Conservation (phyloP, 805 yeast genomes). For the Scheffersomyces lignosus region DNA sequence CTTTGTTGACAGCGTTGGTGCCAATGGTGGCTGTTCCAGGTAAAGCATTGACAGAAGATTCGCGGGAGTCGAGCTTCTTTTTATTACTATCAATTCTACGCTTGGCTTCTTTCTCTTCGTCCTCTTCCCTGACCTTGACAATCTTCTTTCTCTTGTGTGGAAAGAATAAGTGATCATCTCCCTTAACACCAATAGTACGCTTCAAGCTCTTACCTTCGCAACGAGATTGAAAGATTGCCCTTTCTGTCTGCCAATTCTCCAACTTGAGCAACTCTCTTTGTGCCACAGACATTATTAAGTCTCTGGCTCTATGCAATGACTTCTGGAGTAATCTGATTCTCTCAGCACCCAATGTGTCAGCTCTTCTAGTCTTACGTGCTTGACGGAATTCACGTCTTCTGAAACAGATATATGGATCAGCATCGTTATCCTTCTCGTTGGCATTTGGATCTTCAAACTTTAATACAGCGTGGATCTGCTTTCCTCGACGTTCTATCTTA, state of each 20-base stretch:
- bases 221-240: conserved; percentile 69
- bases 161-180: conserved; percentile 80
- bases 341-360: conserved; percentile 88
- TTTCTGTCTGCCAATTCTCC: conserved; percentile 62
- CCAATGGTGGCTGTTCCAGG: conserved; percentile 12
- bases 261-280: conserved; percentile 69
- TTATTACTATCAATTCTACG: conserved; percentile 22
- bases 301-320: conserved; percentile 76
- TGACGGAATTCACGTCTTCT: conserved; percentile 94
- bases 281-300: conserved; percentile 65
- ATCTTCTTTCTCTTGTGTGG: conserved; percentile 71
- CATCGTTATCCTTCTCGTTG: conserved; percentile 79
- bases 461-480: conserved; percentile 67
- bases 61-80: conserved; percentile 20
- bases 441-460: conserved; percentile 78
- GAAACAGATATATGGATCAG: conserved; percentile 93
- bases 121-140: conserved; percentile 34
- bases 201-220: conserved; percentile 70
- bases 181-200: conserved; percentile 71
- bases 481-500: conserved; percentile 69
- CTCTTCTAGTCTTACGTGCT: conserved; percentile 92
- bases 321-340: conserved; percentile 69
- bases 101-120: conserved; percentile 26
- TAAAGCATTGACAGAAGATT: conserved; percentile 5
- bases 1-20: conserved; percentile 12